Base-by-base conservation (phyloP, 257 asterid species). In the Linaria vulgaris region DNA sequence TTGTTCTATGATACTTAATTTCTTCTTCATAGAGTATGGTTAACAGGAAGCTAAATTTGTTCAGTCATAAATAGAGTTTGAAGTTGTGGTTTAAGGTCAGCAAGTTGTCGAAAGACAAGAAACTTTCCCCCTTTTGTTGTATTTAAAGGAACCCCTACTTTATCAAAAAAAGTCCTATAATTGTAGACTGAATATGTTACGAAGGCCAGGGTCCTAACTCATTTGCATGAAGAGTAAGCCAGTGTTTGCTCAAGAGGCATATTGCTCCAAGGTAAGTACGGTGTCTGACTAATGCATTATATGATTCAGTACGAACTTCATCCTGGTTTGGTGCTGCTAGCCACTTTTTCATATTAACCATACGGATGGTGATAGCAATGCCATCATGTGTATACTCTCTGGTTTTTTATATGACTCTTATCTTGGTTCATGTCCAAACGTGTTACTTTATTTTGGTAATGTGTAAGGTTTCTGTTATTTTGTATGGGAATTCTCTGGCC, bases 1-100 rank as follows among this genome's bases (percentile, higher is more conserved):
- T 48, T 4, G 8, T 41, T 56, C 46, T 50, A 0, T 12, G n/a
- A 12, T 30, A 5, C 16, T 10, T 56, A 11, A 5, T 8, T 21
- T 58, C 62, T 59, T 70, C 17, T 43, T 59, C 61, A 72, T 30
- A 9, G 61, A 56, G 41, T 45, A 60, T 23, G 53, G 25, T 59
- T 16, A 63, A 47, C 34, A 27, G 31, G 21, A 61, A n/a, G 59
- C 14, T 44, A 17, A 30, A 15, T 25, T 14, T 31, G 20, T 52
- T 20, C 44, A 47, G 61, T 66, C 56, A 16, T 12, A 25, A 39
- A 38, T 39, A 49, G 64, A 34, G 46, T 39, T 14, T 8, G 21
- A 12, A 23, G 52, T 12, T 64, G 23, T 59, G 53, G 22, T 52
- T 57, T 69, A 12, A 47, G 20, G 34, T 63, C 27, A 31, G 21